Evolutionary conservation across 179 eudicot species (phyloP).

Genomic region (Carnegiea gigantea): DNA sequence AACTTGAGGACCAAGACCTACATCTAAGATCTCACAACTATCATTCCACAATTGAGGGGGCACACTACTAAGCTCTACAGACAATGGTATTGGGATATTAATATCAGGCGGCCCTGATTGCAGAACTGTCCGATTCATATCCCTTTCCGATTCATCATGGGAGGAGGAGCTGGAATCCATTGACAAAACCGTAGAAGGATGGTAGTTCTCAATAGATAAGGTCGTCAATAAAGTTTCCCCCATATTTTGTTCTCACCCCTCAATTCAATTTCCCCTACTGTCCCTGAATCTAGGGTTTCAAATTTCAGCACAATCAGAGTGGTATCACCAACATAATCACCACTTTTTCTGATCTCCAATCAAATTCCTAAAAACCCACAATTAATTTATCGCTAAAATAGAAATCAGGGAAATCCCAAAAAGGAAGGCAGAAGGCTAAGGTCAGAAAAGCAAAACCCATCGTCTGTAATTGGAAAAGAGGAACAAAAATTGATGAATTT

Average conservation of each 20-base stretch:
- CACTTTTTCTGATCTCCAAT: not conserved
- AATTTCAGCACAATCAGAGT: constrained; percentile 1
- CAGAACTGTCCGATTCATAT: constrained; percentile 45
- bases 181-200: constrained; percentile 59
- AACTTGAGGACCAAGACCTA: constrained; percentile 50
- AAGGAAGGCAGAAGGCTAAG: not conserved
- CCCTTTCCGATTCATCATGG: constrained; percentile 64
- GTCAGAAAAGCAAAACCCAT: constrained; percentile 27
- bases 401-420: constrained; percentile 14
- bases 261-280: not conserved
- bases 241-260: constrained; percentile 26
- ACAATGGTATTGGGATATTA: constrained; percentile 63
- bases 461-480: constrained; percentile 39
- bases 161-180: constrained; percentile 74
- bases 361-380: constrained; percentile 14
- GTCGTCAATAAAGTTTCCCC: constrained; percentile 58
- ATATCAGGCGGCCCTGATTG: constrained; percentile 65
- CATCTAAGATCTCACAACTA: constrained; percentile 59
- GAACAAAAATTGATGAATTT: constrained; percentile 35
- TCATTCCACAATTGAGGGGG: constrained; percentile 54
- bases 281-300: constrained; percentile 32
- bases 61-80: constrained; percentile 57
- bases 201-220: constrained; percentile 64
- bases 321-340: constrained; percentile 25
- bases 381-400: not conserved